Evolutionary conservation across 345 rosid genomes (phyloP), one percentile per base, ranked within the genome.

Genomic region (Excoecaria cochinchinensis): DNA sequence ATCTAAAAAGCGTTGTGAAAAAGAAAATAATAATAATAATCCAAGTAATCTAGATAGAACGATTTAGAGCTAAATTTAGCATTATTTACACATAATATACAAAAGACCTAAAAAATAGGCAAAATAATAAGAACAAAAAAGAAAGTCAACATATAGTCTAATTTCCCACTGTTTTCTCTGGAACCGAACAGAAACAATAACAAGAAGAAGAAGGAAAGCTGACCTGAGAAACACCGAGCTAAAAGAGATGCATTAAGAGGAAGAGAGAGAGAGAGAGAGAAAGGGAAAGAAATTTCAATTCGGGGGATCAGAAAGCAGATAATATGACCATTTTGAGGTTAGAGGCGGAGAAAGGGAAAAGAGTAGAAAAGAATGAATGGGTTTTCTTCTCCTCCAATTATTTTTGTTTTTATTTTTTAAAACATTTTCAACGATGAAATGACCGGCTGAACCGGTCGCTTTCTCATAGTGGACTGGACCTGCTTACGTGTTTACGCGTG

Each of bases 361-460:
- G n/a, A 31, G 31, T 31, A 1, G n/a, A n/a, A 31, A 31, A 31
- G 31, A 31, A 31, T 31, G 31, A 31, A 31, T 31, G 31, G 31
- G 31, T 31, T 31, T 31, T 31, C 1, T 31, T 31, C 31, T 31
- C 2, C 31, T 31, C 2, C 31, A 31, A 31, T 31, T 31, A 31
- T 31, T n/a, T n/a, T n/a, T n/a, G n/a, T n/a, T n/a, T n/a, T n/a
- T n/a, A n/a, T n/a, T 31, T 31, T 31, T 31, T 31, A 31, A 31
- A 31, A 31, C 2, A 31, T 14, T 24, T 72, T 57, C 59, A 67
- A 55, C 56, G 72, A 4, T 8, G n/a, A 46, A 74, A 72, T 36
- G 69, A 85, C 85, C 73, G 86, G 84, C 48, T 40, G 21, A 74
- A 58, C 84, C 83, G 82, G 88, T 83, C 16, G 42, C 13, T 25